These are phyloP conservation scores for Lentinula sp. DNA, from an alignment of 768 basidiomycete genomes.

Conservation along the genomic window DNA sequence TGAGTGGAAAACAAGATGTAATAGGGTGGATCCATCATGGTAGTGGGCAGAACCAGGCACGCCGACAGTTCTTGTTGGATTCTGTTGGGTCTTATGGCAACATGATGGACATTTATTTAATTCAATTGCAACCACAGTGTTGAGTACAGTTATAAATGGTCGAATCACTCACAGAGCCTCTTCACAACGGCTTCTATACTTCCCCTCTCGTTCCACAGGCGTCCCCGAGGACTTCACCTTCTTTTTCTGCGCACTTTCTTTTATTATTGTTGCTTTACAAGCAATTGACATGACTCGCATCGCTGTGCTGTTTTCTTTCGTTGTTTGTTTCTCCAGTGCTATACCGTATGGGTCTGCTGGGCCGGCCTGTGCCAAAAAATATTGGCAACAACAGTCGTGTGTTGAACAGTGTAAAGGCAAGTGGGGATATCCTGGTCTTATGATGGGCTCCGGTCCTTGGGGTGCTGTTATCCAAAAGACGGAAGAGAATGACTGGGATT, in stretches of 20 bases:
- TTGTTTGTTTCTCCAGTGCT: constrained; percentile 22
- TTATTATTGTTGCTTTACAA: constrained; percentile 9
- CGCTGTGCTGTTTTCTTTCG: constrained; percentile 25
- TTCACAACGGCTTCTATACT: constrained; percentile 10
- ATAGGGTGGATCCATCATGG: constrained; percentile 34
- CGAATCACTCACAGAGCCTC: background rate
- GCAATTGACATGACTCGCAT: constrained; percentile 29
- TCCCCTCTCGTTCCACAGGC: background rate
- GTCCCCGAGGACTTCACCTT: constrained; percentile 14
- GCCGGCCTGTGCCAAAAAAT: constrained; percentile 37
- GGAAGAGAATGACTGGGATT: constrained; percentile 25
- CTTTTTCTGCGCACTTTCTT: constrained; percentile 13
- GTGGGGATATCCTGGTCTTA: constrained; percentile 42
- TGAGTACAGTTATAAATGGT: background rate
- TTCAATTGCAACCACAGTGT: background rate
- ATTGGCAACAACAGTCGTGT: constrained; percentile 29
- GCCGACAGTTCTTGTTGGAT: background rate
- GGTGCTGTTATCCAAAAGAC: constrained; percentile 40
- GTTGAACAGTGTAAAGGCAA: constrained; percentile 30
- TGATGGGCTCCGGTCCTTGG: constrained; percentile 54
- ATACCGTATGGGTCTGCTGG: constrained; percentile 36
- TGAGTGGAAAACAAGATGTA: constrained; percentile 59
- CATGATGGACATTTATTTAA: background rate
- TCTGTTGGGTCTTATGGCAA: constrained; percentile 5
- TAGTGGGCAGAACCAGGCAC: background rate